Conservation (phyloP, 306 rosid species). For the Dalbergia cochinchinensis region DNA sequence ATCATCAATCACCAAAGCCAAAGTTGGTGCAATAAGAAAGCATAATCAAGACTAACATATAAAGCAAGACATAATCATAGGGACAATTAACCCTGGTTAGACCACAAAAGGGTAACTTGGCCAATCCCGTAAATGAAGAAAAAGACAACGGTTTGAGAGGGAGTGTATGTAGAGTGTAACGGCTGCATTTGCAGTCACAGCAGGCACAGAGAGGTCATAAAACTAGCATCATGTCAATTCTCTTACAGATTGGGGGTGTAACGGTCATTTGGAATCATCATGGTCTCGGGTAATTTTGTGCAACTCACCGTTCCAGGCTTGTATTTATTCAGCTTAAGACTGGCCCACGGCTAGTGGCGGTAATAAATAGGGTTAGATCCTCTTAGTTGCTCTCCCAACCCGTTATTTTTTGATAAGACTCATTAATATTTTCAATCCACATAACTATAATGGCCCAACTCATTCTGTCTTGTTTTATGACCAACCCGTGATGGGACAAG, state of each 20-base stretch:
- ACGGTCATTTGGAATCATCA: conserved; percentile 31
- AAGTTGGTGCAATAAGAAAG: conserved; percentile 50
- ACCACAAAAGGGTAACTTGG: conserved; percentile 44
- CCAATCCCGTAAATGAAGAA: not conserved
- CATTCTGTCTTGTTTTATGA: too few species aligned
- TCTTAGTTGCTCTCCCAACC: too few species aligned
- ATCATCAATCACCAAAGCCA: conserved; percentile 48
- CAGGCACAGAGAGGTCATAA: conserved; percentile 36
- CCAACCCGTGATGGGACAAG: too few species aligned
- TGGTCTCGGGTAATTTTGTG: not conserved
- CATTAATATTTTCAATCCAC: too few species aligned
- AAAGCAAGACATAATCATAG: conserved; percentile 45
- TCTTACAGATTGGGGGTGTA: conserved; percentile 1
- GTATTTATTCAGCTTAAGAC: too few species aligned
- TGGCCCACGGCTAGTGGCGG: too few species aligned
- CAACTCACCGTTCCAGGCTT: not conserved
- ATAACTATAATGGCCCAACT: too few species aligned
- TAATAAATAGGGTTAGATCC: too few species aligned
- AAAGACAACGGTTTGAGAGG: not conserved
- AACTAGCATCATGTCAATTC: not conserved
- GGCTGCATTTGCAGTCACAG: conserved; percentile 48
- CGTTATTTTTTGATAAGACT: too few species aligned
- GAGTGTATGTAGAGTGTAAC: conserved; percentile 39
- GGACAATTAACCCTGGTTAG: conserved; percentile 44
- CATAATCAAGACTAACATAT: conserved; percentile 42